These are phyloP conservation scores for Salvia sclarea DNA, from an alignment of 305 asterid genomes.

Conservation along the genomic window DNA sequence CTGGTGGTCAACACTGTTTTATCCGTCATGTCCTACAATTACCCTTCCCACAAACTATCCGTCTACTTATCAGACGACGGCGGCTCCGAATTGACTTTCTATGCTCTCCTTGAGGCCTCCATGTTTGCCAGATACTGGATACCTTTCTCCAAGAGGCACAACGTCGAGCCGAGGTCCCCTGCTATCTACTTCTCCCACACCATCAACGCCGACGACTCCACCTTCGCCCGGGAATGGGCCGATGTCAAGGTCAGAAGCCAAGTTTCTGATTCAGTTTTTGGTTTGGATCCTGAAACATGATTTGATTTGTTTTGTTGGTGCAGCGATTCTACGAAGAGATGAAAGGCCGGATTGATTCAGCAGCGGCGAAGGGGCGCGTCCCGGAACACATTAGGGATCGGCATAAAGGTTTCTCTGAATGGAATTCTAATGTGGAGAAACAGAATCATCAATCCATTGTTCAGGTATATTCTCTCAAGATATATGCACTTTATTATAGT, in stretches of 20 bases:
- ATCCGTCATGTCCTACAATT: conserved; percentile 66
- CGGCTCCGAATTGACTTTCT: conserved; percentile 63
- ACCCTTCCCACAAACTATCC: conserved; percentile 56
- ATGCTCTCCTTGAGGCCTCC: conserved; percentile 75
- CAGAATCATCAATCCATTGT: conserved; percentile 79
- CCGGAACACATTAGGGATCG: conserved; percentile 40
- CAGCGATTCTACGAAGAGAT: conserved; percentile 64
- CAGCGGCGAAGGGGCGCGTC: conserved; percentile 38
- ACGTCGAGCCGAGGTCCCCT: conserved; percentile 72
- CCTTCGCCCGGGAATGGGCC: conserved; percentile 45
- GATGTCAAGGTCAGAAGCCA: conserved; percentile 52
- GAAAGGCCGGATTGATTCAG: conserved; percentile 51
- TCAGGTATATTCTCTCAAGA: conserved; percentile 45
- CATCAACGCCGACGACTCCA: conserved; percentile 8
- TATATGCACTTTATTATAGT: too few relatives aligned
- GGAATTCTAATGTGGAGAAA: conserved; percentile 53
- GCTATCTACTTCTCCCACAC: conserved; percentile 43
- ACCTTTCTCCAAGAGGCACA: conserved; percentile 68
- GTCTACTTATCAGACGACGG: conserved; percentile 85
- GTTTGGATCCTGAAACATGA: too few relatives aligned
- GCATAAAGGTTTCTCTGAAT: conserved; percentile 68
- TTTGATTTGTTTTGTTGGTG: conserved; percentile 1
- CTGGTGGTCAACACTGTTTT: conserved; percentile 68
- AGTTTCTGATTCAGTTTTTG: too few relatives aligned
- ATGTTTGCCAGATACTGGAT: conserved; percentile 60